Evolutionary conservation across 768 basidiomycete species (phyloP).

Genomic region (Mycena galopus): DNA sequence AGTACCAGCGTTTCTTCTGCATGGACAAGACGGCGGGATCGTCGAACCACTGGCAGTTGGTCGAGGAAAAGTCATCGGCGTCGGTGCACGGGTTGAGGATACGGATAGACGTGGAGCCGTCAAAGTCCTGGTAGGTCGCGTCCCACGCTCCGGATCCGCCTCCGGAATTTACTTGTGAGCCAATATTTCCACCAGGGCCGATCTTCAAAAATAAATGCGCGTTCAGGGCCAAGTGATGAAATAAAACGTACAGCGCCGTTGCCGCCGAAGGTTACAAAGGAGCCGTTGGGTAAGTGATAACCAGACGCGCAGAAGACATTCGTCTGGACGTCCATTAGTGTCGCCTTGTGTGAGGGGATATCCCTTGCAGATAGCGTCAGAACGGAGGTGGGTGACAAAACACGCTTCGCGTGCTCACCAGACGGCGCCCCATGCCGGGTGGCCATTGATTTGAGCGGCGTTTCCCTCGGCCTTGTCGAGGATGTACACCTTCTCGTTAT

Average conservation of each 20-base stretch:
- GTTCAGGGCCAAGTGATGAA: no score
- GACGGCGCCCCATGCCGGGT: constrained; percentile 70
- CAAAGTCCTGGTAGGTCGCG: constrained; percentile 79
- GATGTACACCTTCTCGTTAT: constrained; percentile 78
- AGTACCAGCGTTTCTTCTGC: constrained; percentile 83
- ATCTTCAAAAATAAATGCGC: no score
- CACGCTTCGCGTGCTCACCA: constrained; percentile 16
- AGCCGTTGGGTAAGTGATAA: constrained; percentile 83
- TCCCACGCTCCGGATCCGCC: constrained; percentile 69
- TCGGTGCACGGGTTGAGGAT: constrained; percentile 81
- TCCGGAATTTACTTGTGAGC: constrained; percentile 60
- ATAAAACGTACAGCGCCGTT: no score
- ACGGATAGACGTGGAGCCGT: constrained; percentile 71
- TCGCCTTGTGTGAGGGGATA: constrained; percentile 67
- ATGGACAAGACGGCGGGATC: constrained; percentile 66
- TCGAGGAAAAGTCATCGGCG: constrained; percentile 59
- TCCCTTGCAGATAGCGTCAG: constrained; percentile 59
- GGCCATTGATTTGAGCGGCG: constrained; percentile 64
- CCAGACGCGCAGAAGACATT: constrained; percentile 87
- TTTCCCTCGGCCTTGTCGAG: constrained; percentile 83
- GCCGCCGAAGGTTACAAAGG: constrained; percentile 79
- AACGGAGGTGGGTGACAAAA: neutral
- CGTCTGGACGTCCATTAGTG: constrained; percentile 78
- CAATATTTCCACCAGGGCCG: constrained; percentile 72
- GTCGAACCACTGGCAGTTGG: constrained; percentile 69